Evolutionary conservation across 139 green algal genomes (phyloP), one percentile per base, ranked within the genome.

Genomic region (Tetratostichococcus sp.): DNA sequence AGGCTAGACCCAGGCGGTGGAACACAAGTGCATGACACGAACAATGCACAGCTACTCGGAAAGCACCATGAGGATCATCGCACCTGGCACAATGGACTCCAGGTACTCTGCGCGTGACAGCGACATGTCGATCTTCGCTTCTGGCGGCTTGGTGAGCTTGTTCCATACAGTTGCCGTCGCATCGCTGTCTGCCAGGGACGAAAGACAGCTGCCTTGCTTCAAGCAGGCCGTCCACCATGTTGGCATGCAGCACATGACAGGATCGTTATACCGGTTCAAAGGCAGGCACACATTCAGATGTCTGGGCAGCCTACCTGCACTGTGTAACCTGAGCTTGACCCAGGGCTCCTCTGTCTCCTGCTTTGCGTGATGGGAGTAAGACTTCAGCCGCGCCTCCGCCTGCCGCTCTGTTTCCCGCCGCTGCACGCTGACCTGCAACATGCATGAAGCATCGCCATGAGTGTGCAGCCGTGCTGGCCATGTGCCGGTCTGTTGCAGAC

Each of bases 391-490:
- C 34, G 72, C 72, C 76, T 96, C 87, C 75, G 83, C 66, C 80
- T 97, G 93, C 28, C 88, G 81, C 81, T 97, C 93, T 26, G 93
- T 97, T 78, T 97, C 93, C 0, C 89, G 80, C 71, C 87, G 78
- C 81, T 87, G 83, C 59, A 95, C 86, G 79, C 92, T 86, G 62
- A 90, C 82, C 78, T 90, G 80, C 28, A 62, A n/a, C n/a, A n/a
- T n/a, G n/a, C n/a, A n/a, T n/a, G n/a, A n/a, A n/a, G n/a, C n/a
- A n/a, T n/a, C n/a, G n/a, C n/a, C n/a, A n/a, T n/a, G n/a, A n/a
- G n/a, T n/a, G n/a, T n/a, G n/a, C n/a, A n/a, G n/a, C n/a, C n/a
- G n/a, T n/a, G n/a, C n/a, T n/a, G n/a, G n/a, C n/a, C n/a, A n/a
- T n/a, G n/a, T n/a, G n/a, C n/a, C n/a, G n/a, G n/a, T n/a, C n/a